These are phyloP conservation scores for Exophiala mesophila DNA, from an alignment of 2,329 filamentous ascomycete species.

Conservation along the genomic window DNA sequence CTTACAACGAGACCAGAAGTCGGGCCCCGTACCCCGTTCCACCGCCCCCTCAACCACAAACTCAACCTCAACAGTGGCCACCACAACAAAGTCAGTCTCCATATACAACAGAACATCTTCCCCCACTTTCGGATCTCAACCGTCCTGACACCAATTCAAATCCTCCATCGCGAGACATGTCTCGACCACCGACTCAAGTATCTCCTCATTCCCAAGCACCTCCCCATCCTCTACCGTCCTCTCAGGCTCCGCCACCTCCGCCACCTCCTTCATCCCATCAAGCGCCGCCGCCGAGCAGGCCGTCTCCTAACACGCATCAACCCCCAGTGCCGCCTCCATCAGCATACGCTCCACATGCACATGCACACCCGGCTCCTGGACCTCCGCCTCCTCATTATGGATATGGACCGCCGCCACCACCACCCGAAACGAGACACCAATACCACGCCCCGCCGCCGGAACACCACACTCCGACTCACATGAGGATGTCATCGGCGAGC, in stretches of 20 bases:
- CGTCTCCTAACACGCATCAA: conserved; percentile 2
- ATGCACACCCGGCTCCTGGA: conserved; percentile 2
- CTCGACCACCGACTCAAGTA: conserved; percentile 19
- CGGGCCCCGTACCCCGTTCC: conserved; percentile 19
- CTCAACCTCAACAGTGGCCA: conserved; percentile 14
- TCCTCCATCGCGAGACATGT: conserved; percentile 17
- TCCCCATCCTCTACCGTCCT: neutral
- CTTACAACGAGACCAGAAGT: conserved; percentile 26
- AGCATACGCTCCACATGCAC: neutral
- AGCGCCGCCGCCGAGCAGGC: conserved; percentile 1
- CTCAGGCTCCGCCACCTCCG: conserved; percentile 5
- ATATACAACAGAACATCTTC: conserved; percentile 23
- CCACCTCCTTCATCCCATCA: conserved; percentile 5
- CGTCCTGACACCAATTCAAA: conserved; percentile 14
- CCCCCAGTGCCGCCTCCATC: neutral
- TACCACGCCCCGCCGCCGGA: conserved; percentile 4
- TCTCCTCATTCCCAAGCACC: conserved; percentile 5
- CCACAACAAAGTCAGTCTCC: conserved; percentile 14
- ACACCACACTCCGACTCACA: conserved; percentile 5
- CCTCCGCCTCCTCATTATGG: conserved; percentile 14
- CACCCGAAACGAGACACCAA: neutral
- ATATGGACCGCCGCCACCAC: conserved; percentile 6
- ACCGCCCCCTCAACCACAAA: neutral
- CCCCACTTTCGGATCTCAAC: conserved; percentile 22
- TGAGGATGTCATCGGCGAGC: conserved; percentile 11